A percentile compares a stretch with the other conserved stretches of the same genome.
Evolutionary conservation across 1,284 basidiomycete genomes (phyloP).

Genomic region (Pulveroboletus sp.): DNA sequence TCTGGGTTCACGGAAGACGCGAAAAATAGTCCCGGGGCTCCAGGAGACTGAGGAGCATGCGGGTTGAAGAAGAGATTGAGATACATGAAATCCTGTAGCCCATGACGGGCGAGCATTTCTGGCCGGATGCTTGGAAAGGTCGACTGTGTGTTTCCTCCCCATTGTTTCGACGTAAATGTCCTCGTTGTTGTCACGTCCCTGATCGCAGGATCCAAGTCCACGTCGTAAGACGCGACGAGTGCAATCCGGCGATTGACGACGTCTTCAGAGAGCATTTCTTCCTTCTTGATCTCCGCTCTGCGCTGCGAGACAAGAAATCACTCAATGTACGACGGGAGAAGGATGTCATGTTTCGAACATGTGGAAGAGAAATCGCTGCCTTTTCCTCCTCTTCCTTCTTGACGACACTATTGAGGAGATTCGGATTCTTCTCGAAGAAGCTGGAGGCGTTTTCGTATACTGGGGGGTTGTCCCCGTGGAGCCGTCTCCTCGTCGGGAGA

Average conservation of each 20-base stretch:
- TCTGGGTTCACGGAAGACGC: background rate
- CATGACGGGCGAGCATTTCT: constrained; percentile 30
- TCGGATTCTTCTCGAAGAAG: constrained; percentile 11
- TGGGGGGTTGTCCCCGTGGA: constrained; percentile 14
- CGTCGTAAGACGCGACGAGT: constrained; percentile 5
- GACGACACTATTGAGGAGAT: background rate
- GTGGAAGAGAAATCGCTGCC: background rate
- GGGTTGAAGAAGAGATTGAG: constrained; percentile 39
- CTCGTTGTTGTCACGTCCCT: constrained; percentile 29
- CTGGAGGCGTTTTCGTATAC: constrained; percentile 12
- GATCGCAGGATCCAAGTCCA: constrained; percentile 14
- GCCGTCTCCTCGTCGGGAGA: constrained; percentile 14
- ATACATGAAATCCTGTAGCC: constrained; percentile 39
- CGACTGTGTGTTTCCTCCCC: constrained; percentile 38
- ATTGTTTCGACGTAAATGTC: constrained; percentile 34
- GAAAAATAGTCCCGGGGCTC: constrained; percentile 41
- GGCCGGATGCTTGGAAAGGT: constrained; percentile 34
- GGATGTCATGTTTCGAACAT: background rate
- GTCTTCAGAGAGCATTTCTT: constrained; percentile 27
- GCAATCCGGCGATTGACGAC: constrained; percentile 18
- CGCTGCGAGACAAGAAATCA: background rate
- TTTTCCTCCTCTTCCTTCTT: constrained; percentile 20
- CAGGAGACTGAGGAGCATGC: constrained; percentile 39
- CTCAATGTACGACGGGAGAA: background rate
- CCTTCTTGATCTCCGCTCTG: constrained; percentile 20